These are phyloP conservation scores for Boletus reticulatus DNA, from an alignment of 768 basidiomycete species.

Conservation along the genomic window DNA sequence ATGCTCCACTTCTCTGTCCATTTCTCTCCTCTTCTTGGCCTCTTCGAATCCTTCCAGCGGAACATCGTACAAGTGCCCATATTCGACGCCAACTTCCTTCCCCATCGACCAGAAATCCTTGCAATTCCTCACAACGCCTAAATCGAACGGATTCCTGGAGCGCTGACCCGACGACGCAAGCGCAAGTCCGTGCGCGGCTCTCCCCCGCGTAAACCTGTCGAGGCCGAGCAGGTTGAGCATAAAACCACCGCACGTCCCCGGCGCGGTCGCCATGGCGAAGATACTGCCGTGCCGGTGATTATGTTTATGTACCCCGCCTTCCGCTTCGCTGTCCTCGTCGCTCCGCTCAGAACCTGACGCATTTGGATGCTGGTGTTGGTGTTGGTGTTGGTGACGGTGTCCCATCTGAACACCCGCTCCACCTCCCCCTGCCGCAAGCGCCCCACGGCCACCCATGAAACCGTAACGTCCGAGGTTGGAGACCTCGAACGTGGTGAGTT, in stretches of 20 bases:
- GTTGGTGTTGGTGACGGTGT: conserved; percentile 50
- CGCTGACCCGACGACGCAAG: conserved; percentile 52
- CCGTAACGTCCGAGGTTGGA: conserved; percentile 94
- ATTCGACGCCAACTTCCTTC: conserved; percentile 84
- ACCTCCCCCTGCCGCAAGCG: conserved; percentile 53
- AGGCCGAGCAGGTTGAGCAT: conserved; percentile 89
- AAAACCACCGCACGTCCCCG: conserved; percentile 50
- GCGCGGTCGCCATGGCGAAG: conserved; percentile 33
- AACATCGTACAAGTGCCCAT: conserved; percentile 86
- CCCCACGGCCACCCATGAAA: conserved; percentile 92
- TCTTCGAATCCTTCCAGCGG: conserved; percentile 82
- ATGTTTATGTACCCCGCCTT: conserved; percentile 39
- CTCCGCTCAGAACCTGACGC: conserved; percentile 42
- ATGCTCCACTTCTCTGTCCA: conserved; percentile 41
- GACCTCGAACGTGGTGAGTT: conserved; percentile 96
- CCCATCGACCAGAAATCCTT: conserved; percentile 94
- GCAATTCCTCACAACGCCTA: conserved; percentile 76
- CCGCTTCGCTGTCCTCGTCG: conserved; percentile 41
- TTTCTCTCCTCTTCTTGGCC: conserved; percentile 58
- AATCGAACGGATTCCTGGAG: conserved; percentile 89
- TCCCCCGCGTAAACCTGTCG: conserved; percentile 91
- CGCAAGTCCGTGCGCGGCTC: conserved; percentile 83
- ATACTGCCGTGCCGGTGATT: conserved; percentile 42
- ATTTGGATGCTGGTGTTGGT: conserved; percentile 9
- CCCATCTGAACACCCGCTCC: conserved; percentile 74